Evolutionary conservation across 352 stramenopile species (phyloP).

Genomic region (Plasmopara muralis): DNA sequence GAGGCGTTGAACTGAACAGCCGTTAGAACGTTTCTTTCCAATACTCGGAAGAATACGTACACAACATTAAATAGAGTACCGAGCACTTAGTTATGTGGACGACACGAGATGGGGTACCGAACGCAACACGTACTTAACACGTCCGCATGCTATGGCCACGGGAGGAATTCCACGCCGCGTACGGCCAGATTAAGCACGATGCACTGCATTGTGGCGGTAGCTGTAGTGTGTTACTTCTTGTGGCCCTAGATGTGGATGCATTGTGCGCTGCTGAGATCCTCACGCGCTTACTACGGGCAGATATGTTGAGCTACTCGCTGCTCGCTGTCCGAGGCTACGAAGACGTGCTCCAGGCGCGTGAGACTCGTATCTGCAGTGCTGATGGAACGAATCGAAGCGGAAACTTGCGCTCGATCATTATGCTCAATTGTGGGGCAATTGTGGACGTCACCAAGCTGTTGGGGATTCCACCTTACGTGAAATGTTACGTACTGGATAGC

Average conservation of each 20-base stretch:
- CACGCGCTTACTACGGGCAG: conserved; percentile 64
- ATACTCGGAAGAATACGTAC: too few relatives aligned
- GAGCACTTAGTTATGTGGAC: too few relatives aligned
- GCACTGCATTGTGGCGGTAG: conserved; percentile 50
- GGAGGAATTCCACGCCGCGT: conserved; percentile 81
- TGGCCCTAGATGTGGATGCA: conserved; percentile 92
- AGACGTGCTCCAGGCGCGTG: conserved; percentile 71
- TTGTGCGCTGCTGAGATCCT: conserved; percentile 93
- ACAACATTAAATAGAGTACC: too few relatives aligned
- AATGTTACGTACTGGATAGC: conserved; percentile 94
- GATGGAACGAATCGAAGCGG: conserved; percentile 26
- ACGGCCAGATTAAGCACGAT: conserved; percentile 76
- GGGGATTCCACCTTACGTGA: conserved; percentile 47
- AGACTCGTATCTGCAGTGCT: conserved; percentile 56
- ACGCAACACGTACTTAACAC: too few relatives aligned
- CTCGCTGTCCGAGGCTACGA: conserved; percentile 77
- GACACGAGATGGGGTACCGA: too few relatives aligned
- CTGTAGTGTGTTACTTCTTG: conserved; percentile 89
- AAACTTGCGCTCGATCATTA: conserved; percentile 86
- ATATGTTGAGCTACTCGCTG: conserved; percentile 72
- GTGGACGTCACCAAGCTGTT: conserved; percentile 87
- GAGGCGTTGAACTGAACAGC: too few relatives aligned
- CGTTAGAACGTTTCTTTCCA: too few relatives aligned
- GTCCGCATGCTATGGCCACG: conserved; percentile 68
- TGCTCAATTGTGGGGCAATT: conserved; percentile 94